Percentiles rank a stretch among this genome's conserved stretches.
phyloP scores from a whole-genome alignment of 768 basidiomycete genomes.

The Serendipita vermifera region DNA sequence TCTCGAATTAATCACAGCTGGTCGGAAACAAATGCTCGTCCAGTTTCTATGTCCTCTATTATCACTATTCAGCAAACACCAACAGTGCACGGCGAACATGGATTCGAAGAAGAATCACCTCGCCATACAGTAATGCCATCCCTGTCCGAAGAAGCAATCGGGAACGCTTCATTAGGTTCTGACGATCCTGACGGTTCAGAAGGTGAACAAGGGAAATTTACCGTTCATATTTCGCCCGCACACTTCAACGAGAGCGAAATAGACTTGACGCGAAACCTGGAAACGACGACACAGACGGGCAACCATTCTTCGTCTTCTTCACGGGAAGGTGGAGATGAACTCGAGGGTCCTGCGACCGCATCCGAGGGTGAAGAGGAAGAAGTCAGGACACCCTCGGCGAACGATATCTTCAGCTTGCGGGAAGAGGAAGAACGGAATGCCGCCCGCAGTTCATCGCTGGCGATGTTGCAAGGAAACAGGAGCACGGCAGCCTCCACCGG shows the following conservation, averaged over 20 bases:
- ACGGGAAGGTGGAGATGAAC: constrained; percentile 10
- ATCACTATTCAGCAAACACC: constrained; percentile 75
- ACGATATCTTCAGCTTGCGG: background rate
- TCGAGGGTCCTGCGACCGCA: too few species aligned
- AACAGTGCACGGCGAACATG: constrained; percentile 39
- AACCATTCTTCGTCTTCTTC: background rate
- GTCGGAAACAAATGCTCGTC: constrained; percentile 72
- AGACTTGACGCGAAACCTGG: constrained; percentile 15
- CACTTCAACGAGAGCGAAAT: constrained; percentile 28
- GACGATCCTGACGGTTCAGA: constrained; percentile 34
- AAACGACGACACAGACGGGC: background rate
- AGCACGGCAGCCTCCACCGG: constrained; percentile 9
- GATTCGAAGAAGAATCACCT: constrained; percentile 26
- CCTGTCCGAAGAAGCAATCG: constrained; percentile 35
- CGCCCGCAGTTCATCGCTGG: constrained; percentile 42
- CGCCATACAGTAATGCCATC: constrained; percentile 48
- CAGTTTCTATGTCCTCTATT: constrained; percentile 65
- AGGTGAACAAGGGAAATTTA: constrained; percentile 24
- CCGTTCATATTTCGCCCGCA: constrained; percentile 15
- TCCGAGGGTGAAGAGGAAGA: background rate
- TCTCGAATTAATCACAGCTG: constrained; percentile 37
- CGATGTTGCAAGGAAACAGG: constrained; percentile 40
- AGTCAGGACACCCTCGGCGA: constrained; percentile 4
- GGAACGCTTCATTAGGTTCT: too few species aligned
- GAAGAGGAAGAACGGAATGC: constrained; percentile 23